A percentile compares a stretch with the other conserved stretches of the same genome.
Evolutionary conservation across 495 filamentous ascomycete species (phyloP).

Genomic region (Tuber umbilicatum): DNA sequence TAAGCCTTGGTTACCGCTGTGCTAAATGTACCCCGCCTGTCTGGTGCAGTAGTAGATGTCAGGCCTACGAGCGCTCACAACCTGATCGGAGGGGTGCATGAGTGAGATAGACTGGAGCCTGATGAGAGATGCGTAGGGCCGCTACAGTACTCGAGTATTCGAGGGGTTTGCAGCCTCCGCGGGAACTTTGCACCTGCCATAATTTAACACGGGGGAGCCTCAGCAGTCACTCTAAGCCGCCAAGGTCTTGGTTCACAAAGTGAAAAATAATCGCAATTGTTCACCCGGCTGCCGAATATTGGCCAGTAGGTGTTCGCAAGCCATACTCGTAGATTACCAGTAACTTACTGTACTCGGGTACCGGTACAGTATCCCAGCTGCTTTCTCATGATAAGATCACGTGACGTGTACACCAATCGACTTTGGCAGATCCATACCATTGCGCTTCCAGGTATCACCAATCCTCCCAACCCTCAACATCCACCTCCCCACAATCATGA

Average conservation of each 20-base stretch:
- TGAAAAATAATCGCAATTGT: not conserved
- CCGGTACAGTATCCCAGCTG: not conserved
- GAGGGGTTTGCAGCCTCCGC: not conserved
- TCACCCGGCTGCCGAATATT: too few species aligned
- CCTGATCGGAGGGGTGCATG: not conserved
- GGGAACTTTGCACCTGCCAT: not conserved
- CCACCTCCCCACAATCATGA: constrained; percentile 52
- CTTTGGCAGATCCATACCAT: not conserved
- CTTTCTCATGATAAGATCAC: not conserved
- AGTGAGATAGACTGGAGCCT: not conserved
- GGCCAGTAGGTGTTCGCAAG: not conserved
- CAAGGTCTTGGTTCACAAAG: not conserved
- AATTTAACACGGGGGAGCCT: not conserved
- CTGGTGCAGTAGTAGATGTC: not conserved
- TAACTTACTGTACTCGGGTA: too few species aligned
- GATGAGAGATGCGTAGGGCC: not conserved
- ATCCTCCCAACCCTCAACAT: not conserved
- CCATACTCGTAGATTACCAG: too few species aligned
- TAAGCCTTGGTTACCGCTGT: not conserved
- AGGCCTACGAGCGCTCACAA: not conserved
- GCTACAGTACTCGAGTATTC: too few species aligned
- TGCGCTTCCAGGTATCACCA: not conserved
- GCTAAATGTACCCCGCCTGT: not conserved
- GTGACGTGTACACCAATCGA: not conserved
- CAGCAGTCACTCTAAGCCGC: not conserved